Conservation (phyloP, 176 grass and related monocot species). For the Secale cereale region DNA sequence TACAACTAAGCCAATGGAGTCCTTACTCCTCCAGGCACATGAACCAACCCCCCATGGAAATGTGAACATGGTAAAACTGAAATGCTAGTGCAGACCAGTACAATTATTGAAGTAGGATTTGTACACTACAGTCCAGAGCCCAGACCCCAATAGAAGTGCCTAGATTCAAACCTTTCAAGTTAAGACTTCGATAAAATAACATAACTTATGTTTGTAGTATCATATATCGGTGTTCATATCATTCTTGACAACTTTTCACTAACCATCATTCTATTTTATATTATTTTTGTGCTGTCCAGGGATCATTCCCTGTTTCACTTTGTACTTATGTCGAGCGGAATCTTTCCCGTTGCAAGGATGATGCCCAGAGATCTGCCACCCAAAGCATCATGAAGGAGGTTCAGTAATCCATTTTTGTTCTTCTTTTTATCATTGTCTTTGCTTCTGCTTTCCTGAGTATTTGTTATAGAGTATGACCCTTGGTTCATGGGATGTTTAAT, state of each 20-base stretch:
- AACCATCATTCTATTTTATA: constrained; percentile 10
- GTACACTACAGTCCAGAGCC: neutral
- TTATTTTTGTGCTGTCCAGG: constrained; percentile 41
- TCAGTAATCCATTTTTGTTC: constrained; percentile 6
- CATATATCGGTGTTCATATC: neutral
- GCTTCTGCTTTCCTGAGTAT: constrained; percentile 1
- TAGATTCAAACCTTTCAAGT: neutral
- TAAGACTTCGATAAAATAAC: neutral
- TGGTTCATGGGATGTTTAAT: neutral
- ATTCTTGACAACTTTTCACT: constrained; percentile 11
- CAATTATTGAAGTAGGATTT: constrained; percentile 1
- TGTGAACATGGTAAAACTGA: neutral
- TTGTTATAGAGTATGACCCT: neutral
- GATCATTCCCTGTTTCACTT: constrained; percentile 72
- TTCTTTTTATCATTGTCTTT: constrained; percentile 13
- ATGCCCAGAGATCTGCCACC: constrained; percentile 62
- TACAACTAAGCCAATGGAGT: constrained; percentile 9
- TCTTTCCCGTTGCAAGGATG: constrained; percentile 82
- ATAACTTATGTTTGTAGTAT: neutral
- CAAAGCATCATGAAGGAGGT: constrained; percentile 82
- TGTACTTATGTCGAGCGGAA: constrained; percentile 72
- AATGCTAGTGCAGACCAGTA: neutral
- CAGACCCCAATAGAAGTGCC: neutral
- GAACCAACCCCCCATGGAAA: neutral
- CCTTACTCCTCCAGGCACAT: neutral